These are phyloP conservation scores for Mycena floridula DNA, from an alignment of 768 basidiomycete species.

Conservation along the genomic window DNA sequence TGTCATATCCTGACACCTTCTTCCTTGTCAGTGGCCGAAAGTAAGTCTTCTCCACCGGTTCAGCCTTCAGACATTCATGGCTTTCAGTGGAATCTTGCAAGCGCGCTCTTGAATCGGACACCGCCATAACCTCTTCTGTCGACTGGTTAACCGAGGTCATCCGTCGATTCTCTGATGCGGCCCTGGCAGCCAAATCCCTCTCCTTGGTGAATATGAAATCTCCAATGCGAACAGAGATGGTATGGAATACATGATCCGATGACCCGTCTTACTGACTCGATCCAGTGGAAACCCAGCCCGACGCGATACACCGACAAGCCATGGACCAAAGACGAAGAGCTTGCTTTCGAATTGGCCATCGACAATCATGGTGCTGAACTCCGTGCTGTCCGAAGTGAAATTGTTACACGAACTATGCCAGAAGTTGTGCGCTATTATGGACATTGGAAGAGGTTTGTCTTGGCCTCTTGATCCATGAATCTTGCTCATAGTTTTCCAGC, in stretches of 20 bases:
- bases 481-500: conserved; percentile 27
- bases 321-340: conserved; percentile 65
- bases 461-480: background rate
- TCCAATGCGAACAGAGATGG: conserved; percentile 58
- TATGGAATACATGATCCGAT: conserved; percentile 18
- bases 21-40: conserved; percentile 43
- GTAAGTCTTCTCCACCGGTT: conserved; percentile 30
- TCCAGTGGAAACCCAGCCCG: conserved; percentile 63
- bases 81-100: conserved; percentile 63
- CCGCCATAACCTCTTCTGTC: conserved; percentile 50
- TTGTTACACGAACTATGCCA: conserved; percentile 59
- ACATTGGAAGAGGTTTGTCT: conserved; percentile 74
- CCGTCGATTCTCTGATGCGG: conserved; percentile 66
- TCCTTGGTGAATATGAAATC: conserved; percentile 60
- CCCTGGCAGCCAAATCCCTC: conserved; percentile 48
- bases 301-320: conserved; percentile 61
- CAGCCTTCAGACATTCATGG: conserved; percentile 5
- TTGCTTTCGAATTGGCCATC: conserved; percentile 75
- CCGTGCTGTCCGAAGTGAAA: conserved; percentile 69
- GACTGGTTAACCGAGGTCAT: conserved; percentile 80
- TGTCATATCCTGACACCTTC: too few relatives aligned
- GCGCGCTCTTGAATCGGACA: conserved; percentile 45
- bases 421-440: conserved; percentile 84
- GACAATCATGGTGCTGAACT: conserved; percentile 72
- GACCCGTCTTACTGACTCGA: background rate